phyloP scores from a whole-genome alignment of 768 basidiomycete species.

The Boletus huronensis region DNA sequence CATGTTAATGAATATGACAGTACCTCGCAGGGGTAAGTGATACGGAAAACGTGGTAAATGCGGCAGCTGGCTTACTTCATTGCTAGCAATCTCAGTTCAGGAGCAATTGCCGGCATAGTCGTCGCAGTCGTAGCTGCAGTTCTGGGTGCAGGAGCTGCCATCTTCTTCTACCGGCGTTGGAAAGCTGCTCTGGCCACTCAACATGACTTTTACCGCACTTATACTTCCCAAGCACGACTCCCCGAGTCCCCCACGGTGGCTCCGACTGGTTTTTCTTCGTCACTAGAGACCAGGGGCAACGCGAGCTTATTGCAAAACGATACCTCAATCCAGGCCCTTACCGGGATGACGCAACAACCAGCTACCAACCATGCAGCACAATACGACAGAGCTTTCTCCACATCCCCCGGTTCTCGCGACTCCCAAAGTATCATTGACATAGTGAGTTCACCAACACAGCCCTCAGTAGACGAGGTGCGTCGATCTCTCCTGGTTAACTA shows the following conservation, averaged over 20 bases:
- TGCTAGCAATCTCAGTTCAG: conserved; percentile 17
- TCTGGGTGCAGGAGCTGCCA: conserved; percentile 8
- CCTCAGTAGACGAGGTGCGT: conserved; percentile 19
- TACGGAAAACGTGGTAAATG: not conserved
- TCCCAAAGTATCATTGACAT: conserved; percentile 8
- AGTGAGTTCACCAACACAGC: not conserved
- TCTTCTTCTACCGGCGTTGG: conserved; percentile 31
- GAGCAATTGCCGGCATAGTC: conserved; percentile 24
- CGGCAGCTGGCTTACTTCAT: not conserved
- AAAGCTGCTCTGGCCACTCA: conserved; percentile 19
- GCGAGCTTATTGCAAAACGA: conserved; percentile 10
- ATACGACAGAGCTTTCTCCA: not conserved
- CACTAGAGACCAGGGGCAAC: conserved; percentile 17
- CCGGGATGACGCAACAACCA: conserved; percentile 9
- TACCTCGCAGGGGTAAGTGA: conserved; percentile 13
- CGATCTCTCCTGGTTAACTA: not conserved
- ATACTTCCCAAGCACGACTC: conserved; percentile 9
- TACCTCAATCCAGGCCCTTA: not conserved
- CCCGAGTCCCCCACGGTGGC: not conserved
- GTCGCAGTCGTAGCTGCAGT: conserved; percentile 15
- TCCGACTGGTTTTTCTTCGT: conserved; percentile 20
- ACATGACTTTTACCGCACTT: conserved; percentile 9
- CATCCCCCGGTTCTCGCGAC: conserved; percentile 7
- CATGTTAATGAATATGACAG: not conserved
- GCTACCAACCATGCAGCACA: not conserved